phyloP scores from a whole-genome alignment of 768 basidiomycete species.

The Trametes cinnabarina region DNA sequence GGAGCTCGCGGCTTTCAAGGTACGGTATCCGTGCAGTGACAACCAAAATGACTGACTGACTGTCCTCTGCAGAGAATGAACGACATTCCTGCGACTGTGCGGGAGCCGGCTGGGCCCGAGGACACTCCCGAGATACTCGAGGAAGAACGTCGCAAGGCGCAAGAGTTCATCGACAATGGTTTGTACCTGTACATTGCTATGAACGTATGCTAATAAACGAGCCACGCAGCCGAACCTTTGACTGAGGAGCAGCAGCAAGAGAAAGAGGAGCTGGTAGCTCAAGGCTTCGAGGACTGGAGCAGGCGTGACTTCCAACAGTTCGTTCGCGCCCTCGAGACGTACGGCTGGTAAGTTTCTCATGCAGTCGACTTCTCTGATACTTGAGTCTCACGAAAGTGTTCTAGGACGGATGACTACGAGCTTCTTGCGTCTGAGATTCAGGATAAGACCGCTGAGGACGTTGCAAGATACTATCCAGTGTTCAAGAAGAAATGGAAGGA shows the following conservation, averaged over 20 bases:
- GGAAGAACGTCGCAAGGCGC: constrained; percentile 72
- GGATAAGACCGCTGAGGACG: constrained; percentile 77
- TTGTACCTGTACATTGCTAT: background rate
- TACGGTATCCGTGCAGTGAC: constrained; percentile 26
- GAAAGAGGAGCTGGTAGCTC: constrained; percentile 73
- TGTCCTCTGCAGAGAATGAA: constrained; percentile 52
- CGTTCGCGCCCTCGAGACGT: constrained; percentile 69
- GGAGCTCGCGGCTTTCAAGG: constrained; percentile 81
- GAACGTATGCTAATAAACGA: background rate
- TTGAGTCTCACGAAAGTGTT: background rate
- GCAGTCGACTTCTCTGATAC: background rate
- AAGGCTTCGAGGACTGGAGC: constrained; percentile 91
- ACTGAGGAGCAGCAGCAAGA: constrained; percentile 82
- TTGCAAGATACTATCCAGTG: constrained; percentile 72
- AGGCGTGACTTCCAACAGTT: constrained; percentile 93
- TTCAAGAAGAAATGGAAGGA: constrained; percentile 92
- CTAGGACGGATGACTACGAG: constrained; percentile 62
- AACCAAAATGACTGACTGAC: background rate
- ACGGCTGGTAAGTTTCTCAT: constrained; percentile 68
- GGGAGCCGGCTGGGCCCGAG: constrained; percentile 66
- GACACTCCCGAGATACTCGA: constrained; percentile 85
- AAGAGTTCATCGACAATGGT: constrained; percentile 89
- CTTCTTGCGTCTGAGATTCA: constrained; percentile 79
- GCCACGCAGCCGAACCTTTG: constrained; percentile 71
- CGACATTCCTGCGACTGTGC: constrained; percentile 59